phyloP scores from a whole-genome alignment of 2,329 filamentous ascomycete genomes.

The Trichoderma endophyticum region DNA sequence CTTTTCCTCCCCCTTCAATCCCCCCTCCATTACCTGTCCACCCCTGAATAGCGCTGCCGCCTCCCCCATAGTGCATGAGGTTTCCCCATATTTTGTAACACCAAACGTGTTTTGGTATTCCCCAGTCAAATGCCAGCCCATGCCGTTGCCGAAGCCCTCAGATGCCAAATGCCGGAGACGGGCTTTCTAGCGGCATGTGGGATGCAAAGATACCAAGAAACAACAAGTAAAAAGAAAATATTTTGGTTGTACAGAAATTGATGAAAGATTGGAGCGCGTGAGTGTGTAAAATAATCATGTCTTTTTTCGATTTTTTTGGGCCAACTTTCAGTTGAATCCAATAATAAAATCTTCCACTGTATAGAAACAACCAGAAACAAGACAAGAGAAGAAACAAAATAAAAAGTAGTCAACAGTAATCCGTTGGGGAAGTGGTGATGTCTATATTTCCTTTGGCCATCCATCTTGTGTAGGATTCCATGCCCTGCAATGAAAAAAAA shows the following conservation, averaged over 20 bases:
- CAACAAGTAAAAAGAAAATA: not conserved
- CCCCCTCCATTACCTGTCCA: not conserved
- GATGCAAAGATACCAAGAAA: not conserved
- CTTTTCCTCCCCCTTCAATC: not conserved
- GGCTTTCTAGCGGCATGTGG: not conserved
- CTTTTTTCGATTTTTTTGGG: not conserved
- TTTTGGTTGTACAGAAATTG: not conserved
- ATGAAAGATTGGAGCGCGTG: not conserved
- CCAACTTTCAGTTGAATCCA: conserved; percentile 24
- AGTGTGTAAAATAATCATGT: not conserved
- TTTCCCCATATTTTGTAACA: conserved; percentile 15
- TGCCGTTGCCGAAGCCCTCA: not conserved
- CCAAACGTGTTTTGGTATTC: not conserved
- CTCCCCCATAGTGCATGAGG: conserved; percentile 13
- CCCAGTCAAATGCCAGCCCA: not conserved
- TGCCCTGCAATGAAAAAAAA: conserved; percentile 22
- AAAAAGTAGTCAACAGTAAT: conserved; percentile 6
- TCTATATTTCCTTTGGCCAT: conserved; percentile 21
- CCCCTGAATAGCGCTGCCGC: conserved; percentile 5
- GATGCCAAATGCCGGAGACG: conserved; percentile 1
- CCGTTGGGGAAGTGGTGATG: conserved; percentile 24
- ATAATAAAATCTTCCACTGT: conserved; percentile 19
- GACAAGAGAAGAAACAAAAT: not conserved
- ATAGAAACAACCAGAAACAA: not conserved
- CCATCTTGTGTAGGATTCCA: conserved; percentile 16